These are phyloP conservation scores for Fusarium pilosicola DNA, from an alignment of 2,329 filamentous ascomycete genomes.

Conservation along the genomic window DNA sequence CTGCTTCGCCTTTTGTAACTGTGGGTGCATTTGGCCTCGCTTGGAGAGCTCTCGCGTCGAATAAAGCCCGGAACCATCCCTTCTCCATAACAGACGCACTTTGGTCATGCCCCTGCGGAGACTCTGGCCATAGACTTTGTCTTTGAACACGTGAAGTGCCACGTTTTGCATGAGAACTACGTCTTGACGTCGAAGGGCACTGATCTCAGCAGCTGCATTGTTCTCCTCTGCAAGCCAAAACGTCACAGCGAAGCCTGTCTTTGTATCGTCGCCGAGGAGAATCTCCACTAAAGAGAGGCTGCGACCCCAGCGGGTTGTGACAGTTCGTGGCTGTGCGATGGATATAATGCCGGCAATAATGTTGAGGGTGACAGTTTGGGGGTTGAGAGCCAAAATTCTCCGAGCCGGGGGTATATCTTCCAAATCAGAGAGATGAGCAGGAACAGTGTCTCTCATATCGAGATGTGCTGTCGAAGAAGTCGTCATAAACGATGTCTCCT, in stretches of 20 bases:
- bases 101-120: constrained; percentile 76
- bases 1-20: constrained; percentile 70
- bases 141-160: constrained; percentile 78
- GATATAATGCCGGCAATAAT: constrained; percentile 83
- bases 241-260: constrained; percentile 80
- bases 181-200: constrained; percentile 73
- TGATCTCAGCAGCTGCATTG: constrained; percentile 48
- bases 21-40: constrained; percentile 52
- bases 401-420: constrained; percentile 74
- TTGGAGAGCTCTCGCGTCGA: constrained; percentile 58
- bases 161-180: constrained; percentile 84
- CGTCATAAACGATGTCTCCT: constrained; percentile 52
- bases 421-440: constrained; percentile 63
- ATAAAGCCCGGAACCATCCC: constrained; percentile 67
- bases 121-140: constrained; percentile 86
- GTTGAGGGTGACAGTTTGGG: constrained; percentile 84
- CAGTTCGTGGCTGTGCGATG: constrained; percentile 71
- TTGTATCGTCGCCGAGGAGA: constrained; percentile 86
- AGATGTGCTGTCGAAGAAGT: constrained; percentile 47
- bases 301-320: constrained; percentile 73
- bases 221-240: constrained; percentile 75
- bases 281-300: constrained; percentile 77
- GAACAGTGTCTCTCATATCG: constrained; percentile 36
- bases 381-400: constrained; percentile 73
- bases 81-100: constrained; percentile 70